Base-by-base conservation (phyloP, 768 basidiomycete genomes). In the Cystobasidium ongulense region DNA sequence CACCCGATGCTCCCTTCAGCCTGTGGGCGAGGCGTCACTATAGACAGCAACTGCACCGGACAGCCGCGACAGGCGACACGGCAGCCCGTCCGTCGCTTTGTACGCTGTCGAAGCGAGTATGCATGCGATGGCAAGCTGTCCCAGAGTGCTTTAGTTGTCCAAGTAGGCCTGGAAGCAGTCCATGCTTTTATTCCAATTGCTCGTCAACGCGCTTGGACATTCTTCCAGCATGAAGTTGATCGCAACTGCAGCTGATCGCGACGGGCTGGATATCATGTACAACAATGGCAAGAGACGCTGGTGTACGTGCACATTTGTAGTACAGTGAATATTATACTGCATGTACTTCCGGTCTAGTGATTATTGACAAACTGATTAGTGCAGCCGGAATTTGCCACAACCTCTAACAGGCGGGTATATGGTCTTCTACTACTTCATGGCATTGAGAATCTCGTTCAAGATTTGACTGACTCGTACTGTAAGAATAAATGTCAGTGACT, bases 371-470 rank as follows among this genome's bases (percentile, higher is more conserved):
- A n/a, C n/a, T n/a, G n/a, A n/a, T n/a, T n/a, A n/a, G n/a, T n/a
- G n/a, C n/a, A n/a, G n/a, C n/a, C n/a, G n/a, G n/a, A n/a, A n/a
- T n/a, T 50, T 21, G 46, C 46, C 46, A 50, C 46, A 50, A 50
- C 18, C 21, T n/a, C 39, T 18, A 41, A 41, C 46, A 50, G n/a
- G 4, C 15, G n/a, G 46, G 7, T 50, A 50, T n/a, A n/a, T n/a
- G n/a, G n/a, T n/a, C n/a, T n/a, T 21, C 46, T 50, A 17, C 46
- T 50, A 33, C 68, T 71, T 54, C 68, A 71, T 27, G 31, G 11
- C 68, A 23, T 68, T 33, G 31, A 75, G 46, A 8, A 75, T 52
- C 54, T 75, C 74, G 38, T 75, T 75, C 38, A 75, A 36, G 7
- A 63, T 39, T 39, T 75, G 74, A 63, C 43, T 53, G 36, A 75